A percentile compares a stretch with the other conserved stretches of the same genome.
These are phyloP conservation scores for Phalaenopsis hybrid DNA, from an alignment of 116 monocot species.

Conservation along the genomic window DNA sequence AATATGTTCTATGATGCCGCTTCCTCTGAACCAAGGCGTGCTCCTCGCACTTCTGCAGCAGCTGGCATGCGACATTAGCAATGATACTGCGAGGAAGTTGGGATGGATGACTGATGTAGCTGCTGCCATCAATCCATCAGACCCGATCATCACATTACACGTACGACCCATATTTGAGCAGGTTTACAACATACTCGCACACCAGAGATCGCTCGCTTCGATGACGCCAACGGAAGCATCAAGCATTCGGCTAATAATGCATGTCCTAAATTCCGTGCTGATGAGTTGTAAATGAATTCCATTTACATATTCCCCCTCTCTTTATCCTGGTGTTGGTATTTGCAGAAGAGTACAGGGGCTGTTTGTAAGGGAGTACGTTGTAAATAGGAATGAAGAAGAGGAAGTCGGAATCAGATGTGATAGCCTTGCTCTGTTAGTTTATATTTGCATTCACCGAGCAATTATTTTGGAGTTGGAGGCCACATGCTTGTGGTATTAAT, in stretches of 20 bases:
- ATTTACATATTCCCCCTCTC: background rate
- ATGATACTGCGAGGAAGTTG: conserved; percentile 68
- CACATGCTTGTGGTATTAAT: too few species aligned
- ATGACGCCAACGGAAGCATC: conserved; percentile 45
- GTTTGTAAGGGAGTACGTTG: background rate
- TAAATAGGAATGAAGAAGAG: background rate
- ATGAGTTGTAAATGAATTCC: conserved; percentile 66
- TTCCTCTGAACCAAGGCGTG: conserved; percentile 87
- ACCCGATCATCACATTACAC: conserved; percentile 62
- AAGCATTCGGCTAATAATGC: conserved; percentile 69
- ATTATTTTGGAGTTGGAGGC: too few species aligned
- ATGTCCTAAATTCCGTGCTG: conserved; percentile 83
- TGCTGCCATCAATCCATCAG: conserved; percentile 61
- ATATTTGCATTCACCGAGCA: background rate
- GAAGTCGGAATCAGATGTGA: background rate
- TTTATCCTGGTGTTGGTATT: background rate
- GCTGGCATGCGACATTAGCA: conserved; percentile 71
- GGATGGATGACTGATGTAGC: conserved; percentile 94
- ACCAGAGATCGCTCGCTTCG: conserved; percentile 63
- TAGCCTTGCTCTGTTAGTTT: background rate
- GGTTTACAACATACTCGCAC: conserved; percentile 56
- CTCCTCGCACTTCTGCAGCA: conserved; percentile 84
- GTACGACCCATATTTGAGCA: conserved; percentile 84
- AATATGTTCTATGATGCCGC: conserved; percentile 57
- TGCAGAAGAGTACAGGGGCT: background rate